Percentiles rank a stretch among this genome's conserved stretches.
phyloP scores from a whole-genome alignment of 2,329 filamentous ascomycete genomes.

The Ascocoryne sarcoides region DNA sequence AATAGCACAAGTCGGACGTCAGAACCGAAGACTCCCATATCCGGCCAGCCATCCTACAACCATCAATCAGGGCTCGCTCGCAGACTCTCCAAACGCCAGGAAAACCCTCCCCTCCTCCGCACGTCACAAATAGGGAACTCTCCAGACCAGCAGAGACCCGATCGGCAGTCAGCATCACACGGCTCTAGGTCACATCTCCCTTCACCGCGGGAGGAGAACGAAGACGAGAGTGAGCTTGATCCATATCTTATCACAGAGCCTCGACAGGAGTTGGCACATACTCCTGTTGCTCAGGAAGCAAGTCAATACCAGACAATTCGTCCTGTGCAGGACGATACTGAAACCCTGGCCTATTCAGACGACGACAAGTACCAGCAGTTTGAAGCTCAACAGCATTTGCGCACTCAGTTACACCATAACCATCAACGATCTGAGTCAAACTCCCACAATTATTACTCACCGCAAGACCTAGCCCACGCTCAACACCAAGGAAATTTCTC shows the following conservation, averaged over 20 bases:
- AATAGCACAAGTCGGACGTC: conserved; percentile 17
- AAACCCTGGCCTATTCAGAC: conserved; percentile 13
- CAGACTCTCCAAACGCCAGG: conserved; percentile 48
- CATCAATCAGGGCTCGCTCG: conserved; percentile 41
- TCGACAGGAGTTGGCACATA: conserved; percentile 5
- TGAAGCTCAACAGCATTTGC: conserved; percentile 16
- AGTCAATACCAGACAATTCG: conserved; percentile 22
- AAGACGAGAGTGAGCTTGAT: conserved; percentile 23
- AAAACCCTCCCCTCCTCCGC: conserved; percentile 35
- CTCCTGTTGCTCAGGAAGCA: conserved; percentile 12
- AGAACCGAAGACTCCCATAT: conserved; percentile 18
- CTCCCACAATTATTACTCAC: conserved; percentile 23
- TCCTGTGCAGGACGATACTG: conserved; percentile 19
- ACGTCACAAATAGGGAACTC: conserved; percentile 32
- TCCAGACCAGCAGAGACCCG: conserved; percentile 32
- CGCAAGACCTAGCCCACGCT: conserved; percentile 12
- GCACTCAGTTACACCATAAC: conserved; percentile 21
- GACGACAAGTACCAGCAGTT: conserved; percentile 29
- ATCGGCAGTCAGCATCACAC: conserved; percentile 29
- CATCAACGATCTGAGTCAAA: conserved; percentile 15
- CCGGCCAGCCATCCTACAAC: conserved; percentile 32
- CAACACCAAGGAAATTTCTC: conserved; percentile 28
- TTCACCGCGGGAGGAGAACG: conserved; percentile 24
- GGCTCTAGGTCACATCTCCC: conserved; percentile 21
- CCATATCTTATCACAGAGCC: conserved; percentile 24